These are phyloP conservation scores for Tuber microsphaerosporum DNA, from an alignment of 495 filamentous ascomycete species.

Conservation along the genomic window DNA sequence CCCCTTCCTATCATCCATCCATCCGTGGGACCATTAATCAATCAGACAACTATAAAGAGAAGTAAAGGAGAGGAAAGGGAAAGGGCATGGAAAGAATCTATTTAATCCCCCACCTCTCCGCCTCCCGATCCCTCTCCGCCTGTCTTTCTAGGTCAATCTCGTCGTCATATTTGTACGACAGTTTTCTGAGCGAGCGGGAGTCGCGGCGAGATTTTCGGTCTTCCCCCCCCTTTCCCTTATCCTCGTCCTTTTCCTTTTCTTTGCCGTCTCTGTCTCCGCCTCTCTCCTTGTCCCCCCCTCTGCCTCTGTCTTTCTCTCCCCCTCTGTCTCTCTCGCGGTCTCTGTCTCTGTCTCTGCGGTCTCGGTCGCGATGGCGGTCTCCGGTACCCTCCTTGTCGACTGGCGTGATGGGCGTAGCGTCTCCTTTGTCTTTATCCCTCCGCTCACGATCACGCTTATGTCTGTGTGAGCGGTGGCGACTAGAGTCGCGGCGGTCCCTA, in stretches of 20 bases:
- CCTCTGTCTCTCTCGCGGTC: slow-evolving; percentile 28
- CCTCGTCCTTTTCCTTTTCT: slow-evolving; percentile 25
- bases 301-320: slow-evolving; percentile 22
- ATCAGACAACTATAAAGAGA: neutral
- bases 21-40: slow-evolving; percentile 3
- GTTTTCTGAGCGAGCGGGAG: slow-evolving; percentile 33
- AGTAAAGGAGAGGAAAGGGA: neutral
- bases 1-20: slow-evolving; percentile 16
- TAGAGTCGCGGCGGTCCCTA: slow-evolving; percentile 26
- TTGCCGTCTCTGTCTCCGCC: slow-evolving; percentile 19
- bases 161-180: slow-evolving; percentile 41
- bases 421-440: slow-evolving; percentile 31
- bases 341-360: slow-evolving; percentile 22
- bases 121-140: slow-evolving; percentile 41
- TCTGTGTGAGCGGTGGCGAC: slow-evolving; percentile 34
- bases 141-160: slow-evolving; percentile 39
- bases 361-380: neutral
- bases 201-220: slow-evolving; percentile 31
- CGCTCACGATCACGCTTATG: slow-evolving; percentile 31
- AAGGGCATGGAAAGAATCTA: neutral
- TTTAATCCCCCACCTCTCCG: slow-evolving; percentile 38
- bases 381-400: slow-evolving; percentile 2
- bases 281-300: slow-evolving; percentile 24
- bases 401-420: slow-evolving; percentile 23
- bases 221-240: slow-evolving; percentile 19